These are phyloP conservation scores for Linaria vulgaris DNA, from an alignment of 257 asterid genomes.

Conservation along the genomic window DNA sequence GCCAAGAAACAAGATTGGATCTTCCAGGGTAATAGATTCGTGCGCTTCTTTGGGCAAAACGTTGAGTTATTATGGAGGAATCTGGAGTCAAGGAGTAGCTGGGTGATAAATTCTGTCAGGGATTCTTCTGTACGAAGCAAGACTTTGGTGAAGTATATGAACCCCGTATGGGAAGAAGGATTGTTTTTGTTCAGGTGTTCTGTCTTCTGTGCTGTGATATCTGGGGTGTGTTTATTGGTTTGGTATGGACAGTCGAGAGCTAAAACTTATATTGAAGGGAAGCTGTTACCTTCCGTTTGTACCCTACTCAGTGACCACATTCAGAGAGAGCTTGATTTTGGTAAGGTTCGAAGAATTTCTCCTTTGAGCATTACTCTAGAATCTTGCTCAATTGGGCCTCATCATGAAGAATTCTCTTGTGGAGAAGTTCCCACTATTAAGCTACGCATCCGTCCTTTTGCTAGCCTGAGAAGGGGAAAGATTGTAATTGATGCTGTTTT, in stretches of 20 bases:
- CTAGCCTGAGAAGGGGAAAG: conserved; percentile 88
- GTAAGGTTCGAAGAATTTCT: conserved; percentile 83
- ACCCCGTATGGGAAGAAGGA: conserved; percentile 89
- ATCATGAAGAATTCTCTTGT: conserved; percentile 85
- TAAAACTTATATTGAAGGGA: conserved; percentile 68
- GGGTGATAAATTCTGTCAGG: conserved; percentile 63
- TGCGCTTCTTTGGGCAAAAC: conserved; percentile 61
- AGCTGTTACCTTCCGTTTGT: conserved; percentile 81
- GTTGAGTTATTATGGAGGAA: conserved; percentile 67
- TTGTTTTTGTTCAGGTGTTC: conserved; percentile 81
- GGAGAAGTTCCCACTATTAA: conserved; percentile 80
- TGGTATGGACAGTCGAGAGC: conserved; percentile 87
- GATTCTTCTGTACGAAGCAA: conserved; percentile 64
- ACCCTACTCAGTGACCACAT: conserved; percentile 59
- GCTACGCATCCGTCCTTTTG: conserved; percentile 83
- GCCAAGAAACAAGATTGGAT: conserved; percentile 68
- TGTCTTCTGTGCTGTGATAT: conserved; percentile 69
- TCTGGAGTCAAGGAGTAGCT: conserved; percentile 52
- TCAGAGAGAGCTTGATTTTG: conserved; percentile 87
- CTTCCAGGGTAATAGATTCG: conserved; percentile 57
- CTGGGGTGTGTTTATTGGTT: conserved; percentile 76
- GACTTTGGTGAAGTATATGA: conserved; percentile 59
- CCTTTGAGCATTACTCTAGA: conserved; percentile 92
- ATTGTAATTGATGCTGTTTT: conserved; percentile 87
- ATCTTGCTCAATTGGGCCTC: conserved; percentile 92